phyloP scores from a whole-genome alignment of 805 yeast genomes.

The Barnettozyma sucrosica region DNA sequence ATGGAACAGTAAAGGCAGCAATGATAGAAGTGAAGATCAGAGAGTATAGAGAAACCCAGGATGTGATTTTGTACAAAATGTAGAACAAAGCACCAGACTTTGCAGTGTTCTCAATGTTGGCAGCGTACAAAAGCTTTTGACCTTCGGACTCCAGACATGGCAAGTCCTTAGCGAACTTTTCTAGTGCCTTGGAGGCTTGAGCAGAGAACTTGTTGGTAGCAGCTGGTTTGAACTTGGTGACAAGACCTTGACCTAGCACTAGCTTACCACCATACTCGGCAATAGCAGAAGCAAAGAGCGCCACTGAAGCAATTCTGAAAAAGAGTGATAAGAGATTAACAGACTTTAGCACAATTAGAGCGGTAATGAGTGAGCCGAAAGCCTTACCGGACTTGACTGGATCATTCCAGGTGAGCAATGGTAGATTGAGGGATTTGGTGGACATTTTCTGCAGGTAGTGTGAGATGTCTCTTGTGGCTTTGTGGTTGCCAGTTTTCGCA shows the following conservation, averaged over 20 bases:
- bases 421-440: conserved; percentile 10
- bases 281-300: conserved; percentile 57
- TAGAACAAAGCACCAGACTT: conserved; percentile 66
- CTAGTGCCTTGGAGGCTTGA: conserved; percentile 36
- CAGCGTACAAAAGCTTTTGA: conserved; percentile 58
- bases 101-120: conserved; percentile 65
- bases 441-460: conserved; percentile 5
- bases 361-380: conserved; percentile 55
- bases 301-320: conserved; percentile 54
- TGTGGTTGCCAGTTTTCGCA: background rate
- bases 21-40: conserved; percentile 53
- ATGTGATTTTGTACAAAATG: conserved; percentile 63
- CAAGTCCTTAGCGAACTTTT: conserved; percentile 37
- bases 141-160: conserved; percentile 46
- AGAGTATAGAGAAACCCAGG: conserved; percentile 68
- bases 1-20: conserved; percentile 69
- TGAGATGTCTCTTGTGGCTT: background rate
- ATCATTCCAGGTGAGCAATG: conserved; percentile 65
- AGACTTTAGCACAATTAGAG: conserved; percentile 52
- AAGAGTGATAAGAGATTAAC: conserved; percentile 58
- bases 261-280: conserved; percentile 74
- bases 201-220: conserved; percentile 35
- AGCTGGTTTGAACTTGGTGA: conserved; percentile 70
- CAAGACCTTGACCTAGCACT: conserved; percentile 71
- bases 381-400: conserved; percentile 75